Evolutionary conservation across 768 basidiomycete genomes (phyloP), one percentile per base, ranked within the genome.

Genomic region (Collybia nuda): DNA sequence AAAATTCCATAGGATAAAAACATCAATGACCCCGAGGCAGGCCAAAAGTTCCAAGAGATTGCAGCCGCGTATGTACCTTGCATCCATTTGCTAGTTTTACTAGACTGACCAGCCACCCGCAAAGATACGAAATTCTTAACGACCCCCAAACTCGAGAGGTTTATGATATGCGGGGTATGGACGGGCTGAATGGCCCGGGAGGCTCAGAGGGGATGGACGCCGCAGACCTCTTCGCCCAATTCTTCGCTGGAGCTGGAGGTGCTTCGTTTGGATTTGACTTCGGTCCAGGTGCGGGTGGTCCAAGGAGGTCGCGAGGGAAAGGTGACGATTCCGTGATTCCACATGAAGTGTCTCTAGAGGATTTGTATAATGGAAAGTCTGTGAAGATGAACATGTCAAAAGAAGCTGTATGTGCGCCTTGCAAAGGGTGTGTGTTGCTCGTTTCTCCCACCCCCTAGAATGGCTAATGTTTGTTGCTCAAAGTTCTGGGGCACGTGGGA

Each of bases 361-460:
- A 98, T 65, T 72, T 95, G 18, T 98, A 93, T 69, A 90, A 88
- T 50, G 96, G 95, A 24, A 95, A 94, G 68, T 80, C 79, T 8
- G 86, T 94, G 50, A 90, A 86, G 63, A 84, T 98, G 74, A 90
- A 84, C 58, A 82, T 97, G 76, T 93, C 96, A 69, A 86, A 91
- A 60, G 85, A 93, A 62, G 71, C 86, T 7, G 70, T 90, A 2
- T 98, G 96, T 66, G 74, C 74, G 12, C 68, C 71, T 11, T 98
- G 96, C 67, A 85, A 85, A 65, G 96, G 95, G 88, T 89, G 59
- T 40, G 71, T 56, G 41, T 23, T 47, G 9, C 44, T n/a, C 41
- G 36, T n/a, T 32, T 46, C 40, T 50, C 19, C 18, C 18, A 14
- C 3, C 52, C 12, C 49, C 46, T 2, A 32, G 14, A 32, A 11